Evolutionary conservation across 2,329 filamentous ascomycete genomes (phyloP).

Genomic region (Fusarium pseudograminearum): DNA sequence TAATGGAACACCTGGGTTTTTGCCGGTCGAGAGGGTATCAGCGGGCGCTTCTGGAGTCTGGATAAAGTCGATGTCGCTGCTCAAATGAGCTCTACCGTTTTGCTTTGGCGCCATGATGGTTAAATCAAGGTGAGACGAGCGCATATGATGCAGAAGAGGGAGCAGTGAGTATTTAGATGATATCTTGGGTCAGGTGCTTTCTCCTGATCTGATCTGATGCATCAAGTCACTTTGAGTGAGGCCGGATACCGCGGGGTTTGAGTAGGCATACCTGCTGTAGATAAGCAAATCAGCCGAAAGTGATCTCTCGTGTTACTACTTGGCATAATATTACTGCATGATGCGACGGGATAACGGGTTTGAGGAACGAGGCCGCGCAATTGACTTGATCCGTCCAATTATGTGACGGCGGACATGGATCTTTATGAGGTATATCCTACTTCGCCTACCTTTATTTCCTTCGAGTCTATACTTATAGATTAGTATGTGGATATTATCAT

Average conservation of each 20-base stretch:
- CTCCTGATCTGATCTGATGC: conserved; percentile 5
- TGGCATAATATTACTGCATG: neutral
- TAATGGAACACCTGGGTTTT: conserved; percentile 32
- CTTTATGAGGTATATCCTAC: neutral
- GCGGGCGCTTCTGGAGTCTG: conserved; percentile 32
- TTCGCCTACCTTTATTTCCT: neutral
- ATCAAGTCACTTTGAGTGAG: conserved; percentile 36
- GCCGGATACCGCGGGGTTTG: conserved; percentile 32
- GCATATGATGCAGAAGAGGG: neutral
- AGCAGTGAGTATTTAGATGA: neutral
- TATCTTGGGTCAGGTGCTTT: neutral
- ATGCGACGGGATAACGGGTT: neutral
- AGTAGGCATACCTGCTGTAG: conserved; percentile 15
- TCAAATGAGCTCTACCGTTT: conserved; percentile 41
- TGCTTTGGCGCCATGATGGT: conserved; percentile 31
- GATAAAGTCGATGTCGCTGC: conserved; percentile 43
- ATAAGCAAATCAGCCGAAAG: neutral
- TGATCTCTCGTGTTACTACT: neutral
- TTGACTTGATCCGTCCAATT: neutral
- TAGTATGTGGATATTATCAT: too few relatives aligned
- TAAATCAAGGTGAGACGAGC: neutral
- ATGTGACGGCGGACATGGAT: rapidly evolving
- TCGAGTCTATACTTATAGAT: neutral
- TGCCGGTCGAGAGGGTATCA: conserved; percentile 34
- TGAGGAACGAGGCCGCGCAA: neutral